Evolutionary conservation across 1,139 yeast genomes (phyloP), one percentile per base, ranked within the genome.

Genomic region (Saccharomyces pastorianus): DNA sequence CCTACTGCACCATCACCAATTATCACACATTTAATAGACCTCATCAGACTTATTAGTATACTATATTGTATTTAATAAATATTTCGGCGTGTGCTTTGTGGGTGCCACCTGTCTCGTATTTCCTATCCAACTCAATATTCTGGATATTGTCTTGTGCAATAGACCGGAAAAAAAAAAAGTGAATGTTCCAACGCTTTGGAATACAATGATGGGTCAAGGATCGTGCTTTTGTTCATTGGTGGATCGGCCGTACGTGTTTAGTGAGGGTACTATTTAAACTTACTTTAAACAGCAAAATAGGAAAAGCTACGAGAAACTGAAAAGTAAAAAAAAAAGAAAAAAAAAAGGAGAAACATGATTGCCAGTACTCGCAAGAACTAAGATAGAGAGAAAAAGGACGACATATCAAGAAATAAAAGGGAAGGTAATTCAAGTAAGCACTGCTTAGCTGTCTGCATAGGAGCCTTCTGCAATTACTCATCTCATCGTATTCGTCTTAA

Each of bases 1-100:
- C 98, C 98, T 50, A 91, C 97, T 53, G 96, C 97, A 72, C 85
- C 97, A 69, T 91, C 98, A 61, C 98, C 98, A 47, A 91, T 95
- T 53, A 91, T 96, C 46, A 91, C 97, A 64, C 96, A 89, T 72
- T 91, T 91, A 69, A 91, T 88, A 59, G 96, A 85, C 76, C 93
- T 85, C 96, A 89, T 86, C 63, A 27, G 23, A 46, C 2, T 17
- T 47, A 8, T 4, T 25, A 47, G 41, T 23, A 28, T 28, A 9
- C 42, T 47, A 38, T 38, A 38, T 38, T 38, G 20, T 20, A 4
- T 9, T 17, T 11, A 38, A 11, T 8, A 20, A 6, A 20, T 38
- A 38, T 9, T 9, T 38, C 26, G 44, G n/a, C 9, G n/a, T 9
- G 44, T 17, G 25, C 7, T 20, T 11, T 20, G 42, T 14, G n/a